Conservation (phyloP, 2,329 filamentous ascomycete genomes). For the Colletotrichum scovillei region DNA sequence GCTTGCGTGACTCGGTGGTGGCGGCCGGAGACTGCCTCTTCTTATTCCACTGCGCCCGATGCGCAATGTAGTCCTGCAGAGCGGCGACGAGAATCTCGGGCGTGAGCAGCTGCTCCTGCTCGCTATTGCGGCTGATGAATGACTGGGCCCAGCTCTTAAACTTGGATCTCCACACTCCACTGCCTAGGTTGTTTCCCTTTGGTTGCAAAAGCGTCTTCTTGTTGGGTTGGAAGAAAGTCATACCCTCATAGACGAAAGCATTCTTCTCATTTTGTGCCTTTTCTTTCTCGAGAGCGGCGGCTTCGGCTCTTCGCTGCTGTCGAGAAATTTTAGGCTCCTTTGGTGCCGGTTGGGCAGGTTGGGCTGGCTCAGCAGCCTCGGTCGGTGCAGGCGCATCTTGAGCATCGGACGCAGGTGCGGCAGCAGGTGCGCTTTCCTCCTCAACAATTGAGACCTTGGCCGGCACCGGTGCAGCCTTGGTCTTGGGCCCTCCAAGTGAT, state of each 20-base stretch:
- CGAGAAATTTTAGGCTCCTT: constrained; percentile 6
- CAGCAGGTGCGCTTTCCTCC: constrained; percentile 5
- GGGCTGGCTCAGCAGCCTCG: not conserved
- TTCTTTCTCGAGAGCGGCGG: constrained; percentile 4
- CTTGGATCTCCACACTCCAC: constrained; percentile 44
- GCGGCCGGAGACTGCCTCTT: constrained; percentile 18
- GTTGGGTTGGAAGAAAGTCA: constrained; percentile 13
- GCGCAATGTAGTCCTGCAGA: constrained; percentile 20
- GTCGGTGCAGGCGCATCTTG: constrained; percentile 2
- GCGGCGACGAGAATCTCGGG: constrained; percentile 20
- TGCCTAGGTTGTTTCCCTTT: constrained; percentile 26
- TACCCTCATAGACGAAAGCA: constrained; percentile 15
- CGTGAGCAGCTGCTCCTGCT: constrained; percentile 25
- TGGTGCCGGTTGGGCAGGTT: not conserved
- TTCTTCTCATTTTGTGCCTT: constrained; percentile 15
- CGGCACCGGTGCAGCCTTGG: not conserved
- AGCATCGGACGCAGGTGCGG: not conserved
- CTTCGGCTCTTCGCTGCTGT: constrained; percentile 5
- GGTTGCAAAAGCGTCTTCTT: constrained; percentile 27
- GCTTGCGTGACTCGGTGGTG: constrained; percentile 18
- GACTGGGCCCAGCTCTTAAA: constrained; percentile 48
- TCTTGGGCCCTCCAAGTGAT: constrained; percentile 18
- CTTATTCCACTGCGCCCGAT: constrained; percentile 23
- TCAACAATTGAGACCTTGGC: not conserved
- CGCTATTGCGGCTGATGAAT: constrained; percentile 38